phyloP scores from a whole-genome alignment of 2,329 filamentous ascomycete species.

The Penicillium italicum region DNA sequence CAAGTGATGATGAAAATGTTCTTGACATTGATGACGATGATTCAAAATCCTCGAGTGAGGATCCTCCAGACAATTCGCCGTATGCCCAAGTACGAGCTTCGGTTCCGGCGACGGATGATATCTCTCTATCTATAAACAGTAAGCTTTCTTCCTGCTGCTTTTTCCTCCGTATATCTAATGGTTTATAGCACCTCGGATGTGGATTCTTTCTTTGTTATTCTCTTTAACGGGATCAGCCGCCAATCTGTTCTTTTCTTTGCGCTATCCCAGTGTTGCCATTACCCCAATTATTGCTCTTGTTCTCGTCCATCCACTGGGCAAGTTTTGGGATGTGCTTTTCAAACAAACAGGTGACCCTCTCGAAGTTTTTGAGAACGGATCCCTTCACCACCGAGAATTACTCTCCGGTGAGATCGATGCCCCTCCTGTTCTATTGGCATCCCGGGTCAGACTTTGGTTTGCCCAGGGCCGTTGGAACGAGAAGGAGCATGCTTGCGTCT shows the following conservation, averaged over 20 bases:
- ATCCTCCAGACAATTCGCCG: conserved; percentile 36
- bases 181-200: conserved; percentile 68
- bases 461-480: conserved; percentile 80
- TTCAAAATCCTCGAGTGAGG: conserved; percentile 30
- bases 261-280: conserved; percentile 87
- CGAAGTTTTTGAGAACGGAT: conserved; percentile 58
- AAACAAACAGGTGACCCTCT: conserved; percentile 57
- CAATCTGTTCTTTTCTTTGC: conserved; percentile 74
- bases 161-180: conserved; percentile 1
- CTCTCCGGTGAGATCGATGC: conserved; percentile 10
- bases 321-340: conserved; percentile 70
- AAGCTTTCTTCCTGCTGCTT: conserved; percentile 2
- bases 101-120: conserved; percentile 71
- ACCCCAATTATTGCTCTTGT: conserved; percentile 67
- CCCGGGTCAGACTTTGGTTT: conserved; percentile 65
- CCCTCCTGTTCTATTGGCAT: conserved; percentile 23
- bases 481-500: conserved; percentile 84
- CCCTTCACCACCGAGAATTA: conserved; percentile 47
- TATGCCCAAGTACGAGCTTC: conserved; percentile 78
- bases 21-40: conserved; percentile 34
- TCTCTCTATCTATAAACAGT: conserved; percentile 73
- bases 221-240: conserved; percentile 66
- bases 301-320: conserved; percentile 77
- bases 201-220: conserved; percentile 74
- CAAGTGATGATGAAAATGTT: conserved; percentile 21